These are phyloP conservation scores for Phylloporus arenicola DNA, from an alignment of 768 basidiomycete species.

Conservation along the genomic window DNA sequence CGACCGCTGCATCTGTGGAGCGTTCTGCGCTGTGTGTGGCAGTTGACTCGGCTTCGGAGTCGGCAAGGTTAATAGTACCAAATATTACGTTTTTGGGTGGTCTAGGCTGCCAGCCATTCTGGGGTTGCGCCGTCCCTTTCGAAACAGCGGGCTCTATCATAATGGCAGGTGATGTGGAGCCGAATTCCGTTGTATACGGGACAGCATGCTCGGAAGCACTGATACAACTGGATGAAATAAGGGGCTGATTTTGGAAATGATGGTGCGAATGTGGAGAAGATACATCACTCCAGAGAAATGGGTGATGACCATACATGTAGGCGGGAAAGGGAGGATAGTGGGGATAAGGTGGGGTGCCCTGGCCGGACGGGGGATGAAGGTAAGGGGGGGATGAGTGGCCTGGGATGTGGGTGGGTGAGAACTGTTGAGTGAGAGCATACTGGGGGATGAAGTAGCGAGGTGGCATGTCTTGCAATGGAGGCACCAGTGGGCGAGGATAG, in stretches of 20 bases:
- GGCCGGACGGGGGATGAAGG: constrained; percentile 20
- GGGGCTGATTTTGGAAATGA: constrained; percentile 18
- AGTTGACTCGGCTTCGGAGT: constrained; percentile 8
- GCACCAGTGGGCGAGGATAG: constrained; percentile 16
- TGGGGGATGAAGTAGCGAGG: constrained; percentile 13
- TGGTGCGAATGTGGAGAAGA: constrained; percentile 9
- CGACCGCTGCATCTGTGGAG: constrained; percentile 9
- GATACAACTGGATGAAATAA: constrained; percentile 5
- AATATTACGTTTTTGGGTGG: constrained; percentile 39
- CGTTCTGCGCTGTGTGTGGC: constrained; percentile 1
- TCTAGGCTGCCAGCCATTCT: constrained; percentile 6
- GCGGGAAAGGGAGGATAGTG: constrained; percentile 32
- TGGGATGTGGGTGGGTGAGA: constrained; percentile 14
- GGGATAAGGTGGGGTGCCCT: constrained; percentile 32
- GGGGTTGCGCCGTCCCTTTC: constrained; percentile 1
- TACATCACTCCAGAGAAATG: constrained; percentile 35
- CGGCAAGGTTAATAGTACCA: constrained; percentile 42
- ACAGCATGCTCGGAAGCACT: constrained; percentile 11
- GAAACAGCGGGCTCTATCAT: constrained; percentile 10
- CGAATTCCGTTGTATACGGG: constrained; percentile 14
- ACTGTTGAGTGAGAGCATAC: constrained; percentile 15
- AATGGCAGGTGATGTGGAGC: constrained; percentile 11
- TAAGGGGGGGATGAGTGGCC: constrained; percentile 25
- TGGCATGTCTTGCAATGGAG: constrained; percentile 22
- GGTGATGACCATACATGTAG: constrained; percentile 33